These are phyloP conservation scores for Euphorbia celastroides DNA, from an alignment of 441 rosid genomes.

Conservation along the genomic window DNA sequence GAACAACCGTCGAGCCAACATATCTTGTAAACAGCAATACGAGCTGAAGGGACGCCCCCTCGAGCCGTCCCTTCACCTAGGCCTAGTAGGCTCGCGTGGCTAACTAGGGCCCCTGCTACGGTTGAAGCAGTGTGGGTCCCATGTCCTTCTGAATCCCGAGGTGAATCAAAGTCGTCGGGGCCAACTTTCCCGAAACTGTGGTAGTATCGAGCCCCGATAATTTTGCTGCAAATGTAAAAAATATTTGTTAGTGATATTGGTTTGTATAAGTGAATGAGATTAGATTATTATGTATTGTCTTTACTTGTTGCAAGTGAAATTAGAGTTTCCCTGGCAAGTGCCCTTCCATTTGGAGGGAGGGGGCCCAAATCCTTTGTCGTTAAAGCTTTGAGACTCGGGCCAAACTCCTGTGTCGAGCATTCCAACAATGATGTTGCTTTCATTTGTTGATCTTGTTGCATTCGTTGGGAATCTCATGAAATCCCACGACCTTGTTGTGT, in stretches of 20 bases:
- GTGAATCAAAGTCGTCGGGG: constrained; percentile 22
- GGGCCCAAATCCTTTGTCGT: constrained; percentile 35
- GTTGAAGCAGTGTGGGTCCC: constrained; percentile 39
- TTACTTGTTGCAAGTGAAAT: constrained; percentile 40
- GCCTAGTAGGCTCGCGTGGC: constrained; percentile 23
- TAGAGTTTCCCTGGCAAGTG: constrained; percentile 24
- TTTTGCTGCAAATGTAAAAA: constrained; percentile 22
- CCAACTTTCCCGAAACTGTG: neutral
- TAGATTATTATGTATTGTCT: neutral
- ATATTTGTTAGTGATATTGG: no score
- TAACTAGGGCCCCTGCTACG: constrained; percentile 29
- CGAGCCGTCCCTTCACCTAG: constrained; percentile 32
- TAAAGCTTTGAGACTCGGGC: constrained; percentile 45
- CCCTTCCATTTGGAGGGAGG: constrained; percentile 50
- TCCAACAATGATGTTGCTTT: constrained; percentile 37
- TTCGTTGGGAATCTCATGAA: constrained; percentile 34
- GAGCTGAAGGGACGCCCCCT: constrained; percentile 35
- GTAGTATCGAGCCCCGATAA: constrained; percentile 40
- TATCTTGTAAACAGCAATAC: constrained; percentile 46
- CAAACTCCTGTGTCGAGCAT: constrained; percentile 48
- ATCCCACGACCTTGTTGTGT: constrained; percentile 68
- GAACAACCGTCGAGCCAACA: constrained; percentile 38
- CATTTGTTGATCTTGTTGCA: constrained; percentile 22
- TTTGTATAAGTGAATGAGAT: neutral
- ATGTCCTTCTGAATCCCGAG: constrained; percentile 39